Evolutionary conservation across 1,284 basidiomycete species (phyloP).

Genomic region (Ceratobasidium sp.): DNA sequence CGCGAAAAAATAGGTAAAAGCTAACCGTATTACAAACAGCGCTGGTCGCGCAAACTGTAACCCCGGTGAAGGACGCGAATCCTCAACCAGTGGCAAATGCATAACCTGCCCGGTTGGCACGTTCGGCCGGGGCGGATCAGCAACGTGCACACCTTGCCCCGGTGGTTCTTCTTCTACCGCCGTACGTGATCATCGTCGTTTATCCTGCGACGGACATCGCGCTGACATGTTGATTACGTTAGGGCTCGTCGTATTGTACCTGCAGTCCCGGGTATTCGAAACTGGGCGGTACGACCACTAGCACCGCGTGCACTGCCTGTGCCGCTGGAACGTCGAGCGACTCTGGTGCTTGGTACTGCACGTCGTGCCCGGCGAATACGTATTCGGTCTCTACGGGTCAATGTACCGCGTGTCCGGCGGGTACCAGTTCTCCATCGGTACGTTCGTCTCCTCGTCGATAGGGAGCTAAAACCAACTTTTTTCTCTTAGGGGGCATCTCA

Average conservation of each 20-base stretch:
- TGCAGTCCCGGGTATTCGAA: constrained; percentile 1
- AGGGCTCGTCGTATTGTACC: not conserved
- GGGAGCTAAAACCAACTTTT: not conserved
- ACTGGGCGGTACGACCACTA: too few species aligned
- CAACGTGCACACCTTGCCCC: constrained; percentile 10
- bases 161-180: not conserved
- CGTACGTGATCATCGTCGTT: not conserved
- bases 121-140: not conserved
- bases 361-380: constrained; percentile 4
- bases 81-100: constrained; percentile 2
- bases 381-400: constrained; percentile 1
- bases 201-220: too few species aligned
- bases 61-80: not conserved
- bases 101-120: not conserved
- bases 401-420: constrained; percentile 12
- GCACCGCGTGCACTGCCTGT: constrained; percentile 20
- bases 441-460: not conserved
- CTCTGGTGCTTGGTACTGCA: not conserved
- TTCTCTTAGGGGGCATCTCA: constrained; percentile 1
- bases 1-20: too few species aligned
- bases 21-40: too few species aligned
- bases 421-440: constrained; percentile 14
- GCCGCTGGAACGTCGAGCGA: constrained; percentile 1
- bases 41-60: too few species aligned
- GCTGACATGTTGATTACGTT: not conserved